Percentiles rank a stretch among this genome's conserved stretches.
phyloP scores from a whole-genome alignment of 2,329 filamentous ascomycete genomes.

The Fusarium miscanthi region DNA sequence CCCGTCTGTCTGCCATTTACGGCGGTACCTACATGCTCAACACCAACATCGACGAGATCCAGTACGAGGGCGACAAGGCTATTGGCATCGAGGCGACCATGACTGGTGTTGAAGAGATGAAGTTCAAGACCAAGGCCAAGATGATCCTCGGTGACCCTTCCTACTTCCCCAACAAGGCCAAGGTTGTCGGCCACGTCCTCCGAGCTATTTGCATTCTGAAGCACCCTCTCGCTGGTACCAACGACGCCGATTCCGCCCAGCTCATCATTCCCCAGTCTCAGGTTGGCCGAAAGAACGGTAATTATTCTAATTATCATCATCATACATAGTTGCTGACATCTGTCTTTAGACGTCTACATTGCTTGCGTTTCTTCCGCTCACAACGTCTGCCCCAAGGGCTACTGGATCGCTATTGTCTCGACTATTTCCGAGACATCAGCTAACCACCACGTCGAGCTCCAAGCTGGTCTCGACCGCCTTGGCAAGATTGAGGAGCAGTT shows the following conservation, averaged over 20 bases:
- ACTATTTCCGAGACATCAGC: constrained; percentile 92
- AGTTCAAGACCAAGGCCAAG: constrained; percentile 95
- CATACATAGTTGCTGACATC: constrained; percentile 11
- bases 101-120: constrained; percentile 90
- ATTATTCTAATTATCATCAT: constrained; percentile 2
- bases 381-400: constrained; percentile 98
- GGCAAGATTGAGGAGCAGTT: constrained; percentile 97
- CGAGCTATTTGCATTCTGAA: constrained; percentile 98
- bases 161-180: constrained; percentile 93
- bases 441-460: constrained; percentile 96
- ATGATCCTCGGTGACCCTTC: constrained; percentile 96
- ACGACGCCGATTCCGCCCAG: constrained; percentile 89
- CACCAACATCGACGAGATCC: constrained; percentile 89
- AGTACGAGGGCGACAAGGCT: constrained; percentile 88
- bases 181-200: constrained; percentile 87
- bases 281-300: constrained; percentile 95
- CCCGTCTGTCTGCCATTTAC: constrained; percentile 96
- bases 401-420: constrained; percentile 98
- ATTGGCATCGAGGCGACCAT: constrained; percentile 97
- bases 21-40: constrained; percentile 99
- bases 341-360: constrained; percentile 85
- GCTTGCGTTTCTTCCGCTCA: constrained; percentile 95
- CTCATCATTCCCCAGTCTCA: constrained; percentile 98
- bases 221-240: constrained; percentile 91
- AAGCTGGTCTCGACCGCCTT: constrained; percentile 90